Conservation (phyloP, 177 flowering plant species). For the Vitis hybrid region DNA sequence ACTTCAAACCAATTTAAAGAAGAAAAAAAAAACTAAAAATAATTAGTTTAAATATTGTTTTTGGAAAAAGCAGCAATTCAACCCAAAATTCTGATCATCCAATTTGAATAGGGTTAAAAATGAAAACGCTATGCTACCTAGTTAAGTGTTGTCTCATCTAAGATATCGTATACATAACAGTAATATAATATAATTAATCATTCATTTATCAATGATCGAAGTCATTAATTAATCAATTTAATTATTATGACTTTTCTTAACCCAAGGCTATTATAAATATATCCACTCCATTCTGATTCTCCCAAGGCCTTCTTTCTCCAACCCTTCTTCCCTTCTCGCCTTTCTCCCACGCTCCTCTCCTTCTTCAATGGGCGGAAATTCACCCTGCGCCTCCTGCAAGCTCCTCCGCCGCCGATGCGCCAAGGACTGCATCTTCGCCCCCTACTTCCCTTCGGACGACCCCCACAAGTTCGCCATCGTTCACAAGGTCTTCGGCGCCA, state of each 20-base stretch:
- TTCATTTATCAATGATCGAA: background rate
- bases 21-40: too few relatives aligned
- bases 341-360: background rate
- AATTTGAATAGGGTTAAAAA: too few relatives aligned
- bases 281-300: conserved; percentile 7
- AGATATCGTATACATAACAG: too few relatives aligned
- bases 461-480: conserved; percentile 84
- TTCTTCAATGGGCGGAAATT: conserved; percentile 52
- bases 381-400: conserved; percentile 89
- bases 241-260: background rate
- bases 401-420: conserved; percentile 76
- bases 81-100: too few relatives aligned
- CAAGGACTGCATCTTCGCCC: conserved; percentile 81
- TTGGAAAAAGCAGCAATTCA: too few relatives aligned
- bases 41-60: too few relatives aligned
- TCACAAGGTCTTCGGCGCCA: conserved; percentile 90
- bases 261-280: conserved; percentile 17
- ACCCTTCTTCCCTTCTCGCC: background rate
- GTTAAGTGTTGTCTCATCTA: too few relatives aligned
- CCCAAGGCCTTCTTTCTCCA: background rate
- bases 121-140: too few relatives aligned
- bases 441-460: conserved; percentile 81
- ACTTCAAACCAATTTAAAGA: too few relatives aligned
- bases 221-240: background rate
- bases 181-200: background rate